Evolutionary conservation across 306 rosid genomes (phyloP).

Genomic region (Vigna unguiculata): DNA sequence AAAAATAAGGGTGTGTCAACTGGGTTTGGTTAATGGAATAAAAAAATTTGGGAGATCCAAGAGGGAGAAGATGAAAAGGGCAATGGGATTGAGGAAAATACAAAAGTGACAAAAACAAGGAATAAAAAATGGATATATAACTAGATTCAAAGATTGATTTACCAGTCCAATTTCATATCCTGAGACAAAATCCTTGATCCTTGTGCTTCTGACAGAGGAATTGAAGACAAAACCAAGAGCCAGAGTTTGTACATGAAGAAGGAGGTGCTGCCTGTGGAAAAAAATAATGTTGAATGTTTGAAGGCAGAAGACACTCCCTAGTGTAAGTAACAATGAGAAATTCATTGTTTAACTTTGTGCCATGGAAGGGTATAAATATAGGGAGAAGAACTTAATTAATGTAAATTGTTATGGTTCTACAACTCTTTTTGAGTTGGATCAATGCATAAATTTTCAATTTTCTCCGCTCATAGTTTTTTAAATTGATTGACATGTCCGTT

Average conservation of each 20-base stretch:
- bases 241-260: conserved; percentile 41
- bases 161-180: conserved; percentile 43
- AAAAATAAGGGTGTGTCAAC: conserved; percentile 28
- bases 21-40: neutral
- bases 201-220: conserved; percentile 46
- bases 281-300: conserved; percentile 49
- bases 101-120: conserved; percentile 45
- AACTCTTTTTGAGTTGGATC: neutral
- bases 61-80: conserved; percentile 41
- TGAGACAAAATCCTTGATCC: conserved; percentile 50
- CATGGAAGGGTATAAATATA: conserved; percentile 18
- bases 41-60: conserved; percentile 51
- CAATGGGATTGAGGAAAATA: conserved; percentile 53
- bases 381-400: conserved; percentile 25
- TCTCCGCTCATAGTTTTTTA: too few species aligned
- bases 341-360: conserved; percentile 34
- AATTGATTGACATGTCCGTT: too few species aligned
- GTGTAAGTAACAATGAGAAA: conserved; percentile 45
- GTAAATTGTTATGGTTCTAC: neutral
- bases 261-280: conserved; percentile 32
- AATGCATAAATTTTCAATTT: neutral
- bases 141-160: conserved; percentile 59
- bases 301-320: conserved; percentile 50
- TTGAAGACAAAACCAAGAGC: conserved; percentile 46
- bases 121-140: conserved; percentile 38